Percentiles rank a stretch among this genome's conserved stretches.
Evolutionary conservation across 2,329 filamentous ascomycete species (phyloP).

Genomic region (Penicillium sclerotigenum): DNA sequence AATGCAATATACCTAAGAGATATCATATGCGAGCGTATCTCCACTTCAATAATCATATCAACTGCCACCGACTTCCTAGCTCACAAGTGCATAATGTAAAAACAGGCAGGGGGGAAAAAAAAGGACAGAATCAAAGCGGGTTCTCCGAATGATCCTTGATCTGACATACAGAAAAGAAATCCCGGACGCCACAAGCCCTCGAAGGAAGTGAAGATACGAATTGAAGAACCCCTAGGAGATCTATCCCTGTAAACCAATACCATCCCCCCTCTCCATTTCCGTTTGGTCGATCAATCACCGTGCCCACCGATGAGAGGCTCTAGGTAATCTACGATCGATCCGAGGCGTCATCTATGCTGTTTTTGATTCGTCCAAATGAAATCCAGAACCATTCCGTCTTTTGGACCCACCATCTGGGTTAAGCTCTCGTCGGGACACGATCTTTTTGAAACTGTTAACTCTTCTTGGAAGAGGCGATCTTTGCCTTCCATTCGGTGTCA

Average conservation of each 20-base stretch:
- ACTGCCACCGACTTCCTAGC: background rate
- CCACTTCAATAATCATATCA: slow-evolving; percentile 16
- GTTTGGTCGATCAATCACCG: slow-evolving; percentile 23
- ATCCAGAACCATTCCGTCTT: background rate
- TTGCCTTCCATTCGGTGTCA: slow-evolving; percentile 8
- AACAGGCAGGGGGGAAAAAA: background rate
- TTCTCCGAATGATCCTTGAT: slow-evolving; percentile 3
- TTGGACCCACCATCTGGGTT: slow-evolving; percentile 10
- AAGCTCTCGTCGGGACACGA: slow-evolving; percentile 22
- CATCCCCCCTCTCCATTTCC: slow-evolving; percentile 12
- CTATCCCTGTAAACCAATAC: slow-evolving; percentile 20
- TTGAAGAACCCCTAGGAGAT: slow-evolving; percentile 22
- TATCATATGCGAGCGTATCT: slow-evolving; percentile 32
- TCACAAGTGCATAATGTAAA: background rate
- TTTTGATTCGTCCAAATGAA: background rate
- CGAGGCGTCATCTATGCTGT: slow-evolving; percentile 1
- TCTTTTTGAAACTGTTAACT: slow-evolving; percentile 16
- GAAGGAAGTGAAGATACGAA: slow-evolving; percentile 24
- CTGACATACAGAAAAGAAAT: background rate
- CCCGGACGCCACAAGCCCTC: slow-evolving; percentile 18
- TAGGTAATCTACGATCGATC: slow-evolving; percentile 17
- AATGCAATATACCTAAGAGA: slow-evolving; percentile 25
- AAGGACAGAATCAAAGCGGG: background rate
- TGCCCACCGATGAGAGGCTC: slow-evolving; percentile 21
- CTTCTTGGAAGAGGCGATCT: slow-evolving; percentile 7